These are phyloP conservation scores for Acaromyces ingoldii DNA, from an alignment of 1,284 basidiomycete species.

Conservation along the genomic window DNA sequence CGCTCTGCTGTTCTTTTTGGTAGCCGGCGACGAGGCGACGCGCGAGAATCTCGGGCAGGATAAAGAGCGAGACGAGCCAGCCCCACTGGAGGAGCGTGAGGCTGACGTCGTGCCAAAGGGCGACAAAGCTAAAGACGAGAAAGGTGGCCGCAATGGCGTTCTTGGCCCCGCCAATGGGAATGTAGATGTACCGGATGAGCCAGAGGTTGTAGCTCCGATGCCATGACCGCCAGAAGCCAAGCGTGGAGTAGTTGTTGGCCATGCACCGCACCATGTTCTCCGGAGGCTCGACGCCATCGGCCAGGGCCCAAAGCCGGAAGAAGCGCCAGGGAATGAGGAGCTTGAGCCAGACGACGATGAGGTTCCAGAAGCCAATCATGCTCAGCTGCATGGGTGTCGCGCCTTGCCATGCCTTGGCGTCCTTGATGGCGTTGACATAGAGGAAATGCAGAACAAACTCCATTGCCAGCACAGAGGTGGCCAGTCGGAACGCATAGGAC, in stretches of 20 bases:
- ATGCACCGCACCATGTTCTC: constrained; percentile 99
- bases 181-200: constrained; percentile 90
- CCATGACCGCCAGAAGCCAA: constrained; percentile 95
- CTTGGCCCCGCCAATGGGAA: constrained; percentile 76
- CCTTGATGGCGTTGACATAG: constrained; percentile 96
- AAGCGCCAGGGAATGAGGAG: constrained; percentile 95
- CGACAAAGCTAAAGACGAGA: constrained; percentile 94
- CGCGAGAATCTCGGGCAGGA: constrained; percentile 66
- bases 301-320: constrained; percentile 89
- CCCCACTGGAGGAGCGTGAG: constrained; percentile 89
- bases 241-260: constrained; percentile 92
- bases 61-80: constrained; percentile 87
- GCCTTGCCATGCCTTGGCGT: constrained; percentile 65
- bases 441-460: constrained; percentile 88
- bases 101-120: constrained; percentile 92
- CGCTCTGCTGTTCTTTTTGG: constrained; percentile 61
- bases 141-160: constrained; percentile 66
- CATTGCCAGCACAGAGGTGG: constrained; percentile 72
- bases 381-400: constrained; percentile 73
- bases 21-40: not conserved
- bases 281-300: constrained; percentile 84
- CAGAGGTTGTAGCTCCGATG: constrained; percentile 95
- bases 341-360: constrained; percentile 96
- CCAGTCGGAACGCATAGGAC: constrained; percentile 68
- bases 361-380: constrained; percentile 96